Base-by-base conservation (phyloP, 2,329 filamentous ascomycete species). In the Penicillium corylophilum region DNA sequence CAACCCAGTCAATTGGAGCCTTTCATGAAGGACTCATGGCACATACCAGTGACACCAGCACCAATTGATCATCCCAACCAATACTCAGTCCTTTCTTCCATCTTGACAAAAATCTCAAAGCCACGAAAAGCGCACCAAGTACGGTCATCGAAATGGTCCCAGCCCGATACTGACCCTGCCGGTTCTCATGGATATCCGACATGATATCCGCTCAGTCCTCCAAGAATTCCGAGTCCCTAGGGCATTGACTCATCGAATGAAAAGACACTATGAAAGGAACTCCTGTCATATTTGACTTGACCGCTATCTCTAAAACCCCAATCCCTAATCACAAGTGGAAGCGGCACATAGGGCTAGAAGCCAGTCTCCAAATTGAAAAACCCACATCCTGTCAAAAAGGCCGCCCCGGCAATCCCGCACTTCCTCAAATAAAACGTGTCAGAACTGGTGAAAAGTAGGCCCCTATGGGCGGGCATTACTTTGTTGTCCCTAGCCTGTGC, bases 31-130 rank as follows among this genome's bases (percentile, higher is more conserved):
- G 33, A 23, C 4, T 6, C 22, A 13, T n/a, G 9, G 3, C 13
- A 46, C 52, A 31, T 33, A 57, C 52, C 31, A 54, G 24, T 10
- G 55, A 47, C 5, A 36, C n/a, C 35, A 60, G 7, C 3, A 60
- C 51, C 26, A 41, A 16, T 46, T 41, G 52, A 20, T 60, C 50
- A 39, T 58, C 50, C 12, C 36, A 9, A 1, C 42, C 42, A 43
- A 45, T 33, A 2, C 26, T 22, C 5, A 53, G 12, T 2, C 48
- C 42, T 24, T 49, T 56, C 33, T 49, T 54, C 38, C 54, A 53
- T 15, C 44, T 28, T 15, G 51, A 40, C 13, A 53, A 16, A 41
- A 53, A 50, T 18, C 55, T 43, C 20, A 60, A 35, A 31, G 45
- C 35, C 10, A 56, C 49, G 12, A 60, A 54, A 9, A 53, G n/a